phyloP scores from a whole-genome alignment of 2,329 filamentous ascomycete genomes.

The Pseudogymnoascus sp. region DNA sequence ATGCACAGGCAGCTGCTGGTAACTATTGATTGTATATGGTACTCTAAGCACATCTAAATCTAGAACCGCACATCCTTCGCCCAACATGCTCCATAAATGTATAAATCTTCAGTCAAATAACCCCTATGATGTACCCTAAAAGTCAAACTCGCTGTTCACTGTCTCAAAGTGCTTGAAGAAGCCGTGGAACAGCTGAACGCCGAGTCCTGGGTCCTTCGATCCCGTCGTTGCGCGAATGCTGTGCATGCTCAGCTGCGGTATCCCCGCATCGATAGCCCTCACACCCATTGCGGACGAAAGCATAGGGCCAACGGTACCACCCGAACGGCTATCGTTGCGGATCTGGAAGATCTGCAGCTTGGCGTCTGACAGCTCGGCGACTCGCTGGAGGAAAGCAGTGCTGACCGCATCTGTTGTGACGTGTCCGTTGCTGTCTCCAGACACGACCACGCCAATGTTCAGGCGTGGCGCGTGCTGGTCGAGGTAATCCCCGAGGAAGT shows the following conservation, averaged over 20 bases:
- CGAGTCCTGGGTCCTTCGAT: constrained; percentile 74
- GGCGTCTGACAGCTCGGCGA: constrained; percentile 65
- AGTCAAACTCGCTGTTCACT: constrained; percentile 71
- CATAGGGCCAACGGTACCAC: constrained; percentile 93
- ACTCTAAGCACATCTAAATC: background rate
- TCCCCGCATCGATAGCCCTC: constrained; percentile 75
- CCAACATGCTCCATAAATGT: background rate
- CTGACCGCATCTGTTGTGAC: constrained; percentile 93
- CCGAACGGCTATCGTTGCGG: constrained; percentile 79
- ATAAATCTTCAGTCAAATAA: background rate
- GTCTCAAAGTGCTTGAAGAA: constrained; percentile 82
- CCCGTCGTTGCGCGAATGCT: constrained; percentile 84
- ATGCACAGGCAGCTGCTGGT: background rate
- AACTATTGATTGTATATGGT: constrained; percentile 2
- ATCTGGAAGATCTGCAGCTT: constrained; percentile 88
- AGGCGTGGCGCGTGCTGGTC: constrained; percentile 78
- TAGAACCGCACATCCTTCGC: background rate
- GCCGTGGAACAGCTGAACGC: constrained; percentile 79
- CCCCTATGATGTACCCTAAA: constrained; percentile 16
- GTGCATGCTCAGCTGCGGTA: constrained; percentile 92
- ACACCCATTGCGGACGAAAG: constrained; percentile 74
- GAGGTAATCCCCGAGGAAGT: constrained; percentile 79
- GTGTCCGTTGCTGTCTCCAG: constrained; percentile 80
- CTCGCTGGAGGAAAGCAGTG: constrained; percentile 67
- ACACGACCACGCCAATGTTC: constrained; percentile 78